phyloP scores from a whole-genome alignment of 139 green algal species.

The Chlorella sp. region DNA sequence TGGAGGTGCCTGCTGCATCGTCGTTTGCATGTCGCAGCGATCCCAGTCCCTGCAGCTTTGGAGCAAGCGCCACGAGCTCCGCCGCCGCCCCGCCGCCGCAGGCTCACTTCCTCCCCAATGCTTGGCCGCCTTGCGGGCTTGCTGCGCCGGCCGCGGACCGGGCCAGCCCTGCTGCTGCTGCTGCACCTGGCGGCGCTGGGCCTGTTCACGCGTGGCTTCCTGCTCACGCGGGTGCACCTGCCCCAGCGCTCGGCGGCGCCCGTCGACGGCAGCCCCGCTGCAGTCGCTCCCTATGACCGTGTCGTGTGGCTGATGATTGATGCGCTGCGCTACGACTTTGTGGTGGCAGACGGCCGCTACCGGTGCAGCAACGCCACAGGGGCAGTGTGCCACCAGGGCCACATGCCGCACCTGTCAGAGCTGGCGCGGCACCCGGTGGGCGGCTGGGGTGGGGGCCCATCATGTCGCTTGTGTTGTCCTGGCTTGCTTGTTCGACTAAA shows the following conservation, averaged over 20 bases:
- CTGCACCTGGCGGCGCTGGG: constrained; percentile 42
- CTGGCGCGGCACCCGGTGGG: constrained; percentile 10
- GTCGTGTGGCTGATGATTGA: constrained; percentile 84
- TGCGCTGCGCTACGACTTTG: constrained; percentile 72
- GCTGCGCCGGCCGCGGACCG: background rate
- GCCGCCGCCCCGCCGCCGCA: too few relatives aligned
- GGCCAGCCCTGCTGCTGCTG: too few relatives aligned
- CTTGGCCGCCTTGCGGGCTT: too few relatives aligned
- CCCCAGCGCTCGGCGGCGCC: constrained; percentile 20
- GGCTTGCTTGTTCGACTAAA: background rate
- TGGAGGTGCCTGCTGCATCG: too few relatives aligned
- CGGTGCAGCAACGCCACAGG: constrained; percentile 7
- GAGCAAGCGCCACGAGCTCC: too few relatives aligned
- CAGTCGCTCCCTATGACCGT: constrained; percentile 45
- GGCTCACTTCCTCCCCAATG: too few relatives aligned
- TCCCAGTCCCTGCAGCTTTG: too few relatives aligned
- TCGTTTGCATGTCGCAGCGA: too few relatives aligned
- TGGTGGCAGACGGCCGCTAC: constrained; percentile 44
- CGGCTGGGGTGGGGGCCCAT: too few relatives aligned
- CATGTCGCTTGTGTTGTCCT: background rate
- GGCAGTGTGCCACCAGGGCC: constrained; percentile 34
- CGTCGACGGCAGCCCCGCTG: background rate
- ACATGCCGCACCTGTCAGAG: constrained; percentile 43
- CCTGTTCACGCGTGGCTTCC: constrained; percentile 84
- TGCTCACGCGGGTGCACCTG: constrained; percentile 87